Percentiles rank a stretch among this genome's conserved stretches.
phyloP scores from a whole-genome alignment of 768 basidiomycete species.

The Tubosaeta brunneosetosa region DNA sequence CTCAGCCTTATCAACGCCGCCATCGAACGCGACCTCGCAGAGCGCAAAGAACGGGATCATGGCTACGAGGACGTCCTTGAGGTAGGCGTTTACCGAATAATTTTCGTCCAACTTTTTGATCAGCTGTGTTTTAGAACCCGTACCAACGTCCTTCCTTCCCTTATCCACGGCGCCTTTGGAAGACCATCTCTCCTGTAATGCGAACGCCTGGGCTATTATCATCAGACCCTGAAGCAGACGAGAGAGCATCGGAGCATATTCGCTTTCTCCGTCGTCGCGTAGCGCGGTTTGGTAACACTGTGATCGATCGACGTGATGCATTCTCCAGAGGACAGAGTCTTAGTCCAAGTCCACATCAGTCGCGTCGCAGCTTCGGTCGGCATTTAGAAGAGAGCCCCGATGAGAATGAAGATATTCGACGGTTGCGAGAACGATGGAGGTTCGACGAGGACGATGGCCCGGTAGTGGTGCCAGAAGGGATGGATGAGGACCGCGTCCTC shows the following conservation, averaged over 20 bases:
- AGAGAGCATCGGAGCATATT: conserved; percentile 21
- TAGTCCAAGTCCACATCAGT: conserved; percentile 4
- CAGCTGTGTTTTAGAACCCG: conserved; percentile 44
- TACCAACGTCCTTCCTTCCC: conserved; percentile 63
- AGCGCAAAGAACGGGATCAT: conserved; percentile 69
- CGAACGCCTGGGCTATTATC: conserved; percentile 30
- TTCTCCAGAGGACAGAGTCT: conserved; percentile 24
- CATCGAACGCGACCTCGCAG: conserved; percentile 57
- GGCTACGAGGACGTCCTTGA: conserved; percentile 88
- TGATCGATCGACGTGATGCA: conserved; percentile 64
- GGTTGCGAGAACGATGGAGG: conserved; percentile 57
- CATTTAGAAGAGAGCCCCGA: conserved; percentile 26
- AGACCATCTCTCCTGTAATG: conserved; percentile 45
- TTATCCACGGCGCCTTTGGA: conserved; percentile 63
- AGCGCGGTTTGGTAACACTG: conserved; percentile 78
- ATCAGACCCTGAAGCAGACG: conserved; percentile 6
- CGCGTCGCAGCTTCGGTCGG: conserved; percentile 13
- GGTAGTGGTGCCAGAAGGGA: conserved; percentile 48
- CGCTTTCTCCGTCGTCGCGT: conserved; percentile 59
- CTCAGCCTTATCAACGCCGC: conserved; percentile 47
- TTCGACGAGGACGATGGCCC: conserved; percentile 65
- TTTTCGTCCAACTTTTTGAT: conserved; percentile 1
- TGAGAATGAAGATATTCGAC: conserved; percentile 36
- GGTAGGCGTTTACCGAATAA: conserved; percentile 37
- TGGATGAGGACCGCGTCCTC: conserved; percentile 65